A percentile compares a stretch with the other conserved stretches of the same genome.
phyloP scores from a whole-genome alignment of 2,329 filamentous ascomycete species.

The Calonectria henricotiae region DNA sequence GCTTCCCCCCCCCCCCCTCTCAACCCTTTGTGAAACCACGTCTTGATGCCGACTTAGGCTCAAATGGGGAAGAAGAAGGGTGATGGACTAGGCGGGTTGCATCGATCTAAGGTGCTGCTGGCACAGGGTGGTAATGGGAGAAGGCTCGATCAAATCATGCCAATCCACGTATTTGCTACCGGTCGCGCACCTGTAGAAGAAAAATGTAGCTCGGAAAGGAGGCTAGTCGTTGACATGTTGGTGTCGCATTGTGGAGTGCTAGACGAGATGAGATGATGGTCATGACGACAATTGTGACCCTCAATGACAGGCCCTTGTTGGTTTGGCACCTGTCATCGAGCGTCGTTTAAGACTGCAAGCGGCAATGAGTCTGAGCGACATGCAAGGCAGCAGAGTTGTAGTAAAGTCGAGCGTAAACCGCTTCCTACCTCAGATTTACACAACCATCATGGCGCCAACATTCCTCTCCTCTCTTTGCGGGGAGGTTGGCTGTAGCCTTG shows the following conservation, averaged over 20 bases:
- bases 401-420: not conserved
- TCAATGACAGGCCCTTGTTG: slow-evolving; percentile 5
- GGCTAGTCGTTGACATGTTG: slow-evolving; percentile 1
- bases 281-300: slow-evolving; percentile 19
- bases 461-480: not conserved
- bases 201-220: not conserved
- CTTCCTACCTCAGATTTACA: slow-evolving; percentile 3
- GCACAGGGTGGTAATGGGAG: slow-evolving; percentile 14
- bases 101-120: slow-evolving; percentile 23
- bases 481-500: slow-evolving; percentile 2
- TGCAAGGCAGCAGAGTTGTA: slow-evolving; percentile 18
- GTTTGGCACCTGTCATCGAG: not conserved
- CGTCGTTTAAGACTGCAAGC: slow-evolving; percentile 4
- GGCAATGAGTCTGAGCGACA: not conserved
- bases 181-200: slow-evolving; percentile 7
- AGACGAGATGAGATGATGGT: slow-evolving; percentile 17
- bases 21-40: not conserved
- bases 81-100: slow-evolving; percentile 10
- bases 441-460: not conserved
- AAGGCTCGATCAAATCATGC: slow-evolving; percentile 35
- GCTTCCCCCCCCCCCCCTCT: not conserved
- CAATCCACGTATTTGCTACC: slow-evolving; percentile 36
- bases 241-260: slow-evolving; percentile 15
- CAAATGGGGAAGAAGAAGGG: not conserved
- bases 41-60: slow-evolving; percentile 15